Evolutionary conservation across 208 protist species (phyloP).

Genomic region (Trypanosoma boissoni): DNA sequence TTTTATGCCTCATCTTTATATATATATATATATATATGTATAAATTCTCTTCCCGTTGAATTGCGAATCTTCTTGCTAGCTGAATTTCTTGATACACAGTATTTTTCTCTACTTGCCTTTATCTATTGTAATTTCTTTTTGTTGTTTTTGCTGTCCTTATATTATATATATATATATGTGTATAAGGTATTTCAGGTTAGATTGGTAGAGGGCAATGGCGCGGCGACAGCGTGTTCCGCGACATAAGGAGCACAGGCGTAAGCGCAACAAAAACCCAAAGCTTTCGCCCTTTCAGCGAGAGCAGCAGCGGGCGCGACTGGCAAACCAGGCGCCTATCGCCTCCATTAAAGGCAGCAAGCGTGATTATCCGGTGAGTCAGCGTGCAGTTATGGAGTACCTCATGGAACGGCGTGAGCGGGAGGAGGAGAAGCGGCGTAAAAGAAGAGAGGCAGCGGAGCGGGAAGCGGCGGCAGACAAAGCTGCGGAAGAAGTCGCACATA

Average conservation of each 20-base stretch:
- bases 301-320: slow-evolving; percentile 56
- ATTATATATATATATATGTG: slow-evolving; percentile 5
- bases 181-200: background rate
- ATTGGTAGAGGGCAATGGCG: slow-evolving; percentile 41
- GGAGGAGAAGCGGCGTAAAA: slow-evolving; percentile 26
- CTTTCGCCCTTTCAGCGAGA: slow-evolving; percentile 85
- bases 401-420: slow-evolving; percentile 36
- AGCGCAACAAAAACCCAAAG: slow-evolving; percentile 86
- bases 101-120: too few species aligned
- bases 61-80: too few species aligned
- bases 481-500: background rate
- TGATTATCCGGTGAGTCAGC: slow-evolving; percentile 65
- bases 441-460: slow-evolving; percentile 5
- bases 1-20: background rate
- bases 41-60: too few species aligned
- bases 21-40: slow-evolving; percentile 15
- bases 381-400: slow-evolving; percentile 59
- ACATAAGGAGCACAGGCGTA: slow-evolving; percentile 62
- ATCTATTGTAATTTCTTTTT: too few species aligned
- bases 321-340: slow-evolving; percentile 70
- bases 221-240: slow-evolving; percentile 68
- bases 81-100: too few species aligned
- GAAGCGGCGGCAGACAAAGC: slow-evolving; percentile 4
- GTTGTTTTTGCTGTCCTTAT: background rate
- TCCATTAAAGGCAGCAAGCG: slow-evolving; percentile 29